Percentiles rank a stretch among this genome's conserved stretches.
Evolutionary conservation across 192 early-diverging fungal genomes (phyloP).

Genomic region (Umbelopsis ramanniana): DNA sequence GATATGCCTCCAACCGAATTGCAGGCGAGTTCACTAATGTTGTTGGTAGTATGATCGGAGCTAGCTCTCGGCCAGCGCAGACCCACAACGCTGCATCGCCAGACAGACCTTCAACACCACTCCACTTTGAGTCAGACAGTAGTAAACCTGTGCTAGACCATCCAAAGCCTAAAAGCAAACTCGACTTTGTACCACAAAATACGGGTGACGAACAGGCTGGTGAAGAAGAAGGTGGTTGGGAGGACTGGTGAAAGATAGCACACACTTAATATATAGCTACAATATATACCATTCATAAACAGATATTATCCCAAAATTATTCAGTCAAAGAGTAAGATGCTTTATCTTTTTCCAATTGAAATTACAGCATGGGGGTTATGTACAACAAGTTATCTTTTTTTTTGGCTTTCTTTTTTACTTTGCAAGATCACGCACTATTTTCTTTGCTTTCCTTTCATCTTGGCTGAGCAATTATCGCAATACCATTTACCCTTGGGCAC

Average conservation of each 20-base stretch:
- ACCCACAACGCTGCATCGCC: background rate
- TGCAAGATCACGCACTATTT: constrained; percentile 28
- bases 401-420: background rate
- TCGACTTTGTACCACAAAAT: constrained; percentile 7
- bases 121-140: background rate
- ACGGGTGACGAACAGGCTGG: background rate
- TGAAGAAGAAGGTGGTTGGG: constrained; percentile 13
- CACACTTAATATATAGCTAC: background rate
- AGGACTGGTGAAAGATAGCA: background rate
- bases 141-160: background rate
- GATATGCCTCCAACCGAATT: constrained; percentile 16
- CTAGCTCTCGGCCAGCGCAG: background rate
- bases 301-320: too few species aligned
- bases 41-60: constrained; percentile 12
- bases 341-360: background rate
- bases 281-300: too few species aligned
- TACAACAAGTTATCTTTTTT: constrained; percentile 14
- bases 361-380: constrained; percentile 15
- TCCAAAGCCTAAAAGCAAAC: background rate
- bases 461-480: constrained; percentile 79
- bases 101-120: background rate
- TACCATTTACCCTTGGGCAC: constrained; percentile 96
- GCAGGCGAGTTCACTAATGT: constrained; percentile 14
- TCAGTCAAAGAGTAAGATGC: too few species aligned
- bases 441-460: constrained; percentile 57